Evolutionary conservation across 106 monocot genomes (phyloP).

Genomic region (Allium cepa): DNA sequence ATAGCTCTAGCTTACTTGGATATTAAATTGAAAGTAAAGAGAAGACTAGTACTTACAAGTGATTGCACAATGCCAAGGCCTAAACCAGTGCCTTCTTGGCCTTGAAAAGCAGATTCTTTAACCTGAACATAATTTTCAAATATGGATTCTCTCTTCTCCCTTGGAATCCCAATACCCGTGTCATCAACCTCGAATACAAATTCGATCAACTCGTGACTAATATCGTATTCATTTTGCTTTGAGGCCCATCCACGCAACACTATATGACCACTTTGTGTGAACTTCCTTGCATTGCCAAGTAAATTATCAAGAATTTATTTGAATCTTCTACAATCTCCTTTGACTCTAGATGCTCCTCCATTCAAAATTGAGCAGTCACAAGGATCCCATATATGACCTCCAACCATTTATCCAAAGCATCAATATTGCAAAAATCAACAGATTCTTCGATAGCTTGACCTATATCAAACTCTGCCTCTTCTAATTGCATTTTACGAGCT

Average conservation of each 20-base stretch:
- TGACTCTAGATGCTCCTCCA: conserved; percentile 28
- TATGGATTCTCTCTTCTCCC: conserved; percentile 65
- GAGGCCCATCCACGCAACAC: conserved; percentile 62
- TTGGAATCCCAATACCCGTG: conserved; percentile 75
- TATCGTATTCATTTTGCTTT: conserved; percentile 12
- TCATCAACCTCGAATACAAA: conserved; percentile 84
- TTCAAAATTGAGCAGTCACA: conserved; percentile 66
- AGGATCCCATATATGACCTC: conserved; percentile 97
- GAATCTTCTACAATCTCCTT: conserved; percentile 55
- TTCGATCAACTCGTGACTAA: conserved; percentile 26
- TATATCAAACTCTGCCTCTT: conserved; percentile 73
- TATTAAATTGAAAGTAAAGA: conserved; percentile 1
- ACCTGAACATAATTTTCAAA: conserved; percentile 97
- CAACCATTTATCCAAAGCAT: conserved; percentile 52
- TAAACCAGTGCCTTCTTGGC: conserved; percentile 73
- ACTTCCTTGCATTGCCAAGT: conserved; percentile 84
- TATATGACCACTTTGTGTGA: conserved; percentile 62
- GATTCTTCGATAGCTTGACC: conserved; percentile 72
- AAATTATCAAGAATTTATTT: conserved; percentile 83
- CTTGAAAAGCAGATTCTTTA: conserved; percentile 23
- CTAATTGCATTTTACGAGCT: conserved; percentile 80
- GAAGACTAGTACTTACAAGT: conserved; percentile 37
- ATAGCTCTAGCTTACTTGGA: too few relatives aligned
- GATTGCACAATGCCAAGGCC: conserved; percentile 97
- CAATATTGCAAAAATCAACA: conserved; percentile 54